These are phyloP conservation scores for Physcomitrellopsis africana DNA, from an alignment of 225 moss, liverwort and hornwort genomes.

Conservation along the genomic window DNA sequence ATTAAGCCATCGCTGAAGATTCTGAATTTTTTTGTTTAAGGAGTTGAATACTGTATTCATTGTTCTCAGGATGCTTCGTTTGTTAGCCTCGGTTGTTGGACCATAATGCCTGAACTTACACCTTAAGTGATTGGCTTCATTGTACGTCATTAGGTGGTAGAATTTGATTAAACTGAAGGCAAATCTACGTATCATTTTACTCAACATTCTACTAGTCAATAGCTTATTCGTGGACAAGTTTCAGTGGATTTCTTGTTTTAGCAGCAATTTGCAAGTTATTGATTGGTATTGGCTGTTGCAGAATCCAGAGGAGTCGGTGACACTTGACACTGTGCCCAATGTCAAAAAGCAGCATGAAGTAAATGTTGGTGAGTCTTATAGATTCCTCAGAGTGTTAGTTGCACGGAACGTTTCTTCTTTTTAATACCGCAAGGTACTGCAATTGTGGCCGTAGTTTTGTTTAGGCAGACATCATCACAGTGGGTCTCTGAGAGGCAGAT, in stretches of 20 bases:
- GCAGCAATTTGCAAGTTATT: background rate
- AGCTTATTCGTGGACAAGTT: background rate
- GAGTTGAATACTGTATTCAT: too few relatives aligned
- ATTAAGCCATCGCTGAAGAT: too few relatives aligned
- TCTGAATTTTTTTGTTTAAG: too few relatives aligned
- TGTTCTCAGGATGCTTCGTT: too few relatives aligned
- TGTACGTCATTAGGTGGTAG: background rate
- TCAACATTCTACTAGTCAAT: background rate
- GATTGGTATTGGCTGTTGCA: conserved; percentile 20
- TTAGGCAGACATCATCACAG: background rate
- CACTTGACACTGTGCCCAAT: conserved; percentile 73
- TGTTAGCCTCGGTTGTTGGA: too few relatives aligned
- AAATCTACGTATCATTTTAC: background rate
- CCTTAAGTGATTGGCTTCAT: too few relatives aligned
- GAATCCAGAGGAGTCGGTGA: conserved; percentile 62
- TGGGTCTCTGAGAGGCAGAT: background rate
- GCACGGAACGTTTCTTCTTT: background rate
- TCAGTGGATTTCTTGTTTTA: too few relatives aligned
- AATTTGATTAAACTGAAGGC: too few relatives aligned
- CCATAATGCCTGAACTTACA: too few relatives aligned
- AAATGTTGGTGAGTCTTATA: background rate
- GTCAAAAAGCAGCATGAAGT: conserved; percentile 54
- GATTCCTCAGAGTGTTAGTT: background rate
- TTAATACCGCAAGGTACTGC: background rate
- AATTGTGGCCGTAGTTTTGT: background rate